Base-by-base conservation (phyloP, 768 basidiomycete genomes). In the Hericium erinaceus region DNA sequence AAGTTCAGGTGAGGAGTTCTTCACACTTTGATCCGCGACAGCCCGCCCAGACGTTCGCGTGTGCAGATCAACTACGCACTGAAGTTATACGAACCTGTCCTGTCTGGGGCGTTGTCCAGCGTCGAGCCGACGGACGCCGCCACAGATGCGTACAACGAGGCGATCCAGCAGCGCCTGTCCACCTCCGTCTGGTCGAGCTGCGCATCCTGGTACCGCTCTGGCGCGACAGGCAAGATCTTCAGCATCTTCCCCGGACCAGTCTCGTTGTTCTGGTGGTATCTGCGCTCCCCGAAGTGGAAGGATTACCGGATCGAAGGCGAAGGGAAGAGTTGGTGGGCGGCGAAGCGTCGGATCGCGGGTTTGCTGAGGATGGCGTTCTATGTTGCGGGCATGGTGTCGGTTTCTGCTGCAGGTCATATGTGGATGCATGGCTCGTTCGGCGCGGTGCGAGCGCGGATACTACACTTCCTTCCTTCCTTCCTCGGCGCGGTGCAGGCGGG, bases 91-190 rank as follows among this genome's bases (percentile, higher is more conserved):
- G 13, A 26, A 18, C 52, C 52, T 18, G 24, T 54, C 39, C 7
- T 54, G 10, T 39, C 52, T 15, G 52, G 52, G 7, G 38, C 18
- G 12, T n/a, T 44, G 54, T 38, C 53, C 4, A 37, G 48, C 40
- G 72, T 54, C 39, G 52, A 39, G 44, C 54, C 54, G 16, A 76
- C 50, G 3, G 20, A 26, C 18, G 18, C 9, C 4, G 61, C 60
- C 28, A 61, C 61, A 57, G 54, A 54, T 8, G 18, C 22, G 12
- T 62, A 58, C 57, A 62, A 62, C 38, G 50, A 44, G 26, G 51
- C 48, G 41, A 33, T 62, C 50, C 57, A 58, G 41, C 8, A 49
- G 15, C 57, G 54, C 8, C 54, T 62, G 1, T 13, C 48, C 12
- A 39, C 53, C 18, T 55, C 59, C n/a, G 56, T 46, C 48, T 62